Evolutionary conservation across 371 early-diverging fungal genomes (phyloP).

Genomic region (Encephalitozoon romaleae): DNA sequence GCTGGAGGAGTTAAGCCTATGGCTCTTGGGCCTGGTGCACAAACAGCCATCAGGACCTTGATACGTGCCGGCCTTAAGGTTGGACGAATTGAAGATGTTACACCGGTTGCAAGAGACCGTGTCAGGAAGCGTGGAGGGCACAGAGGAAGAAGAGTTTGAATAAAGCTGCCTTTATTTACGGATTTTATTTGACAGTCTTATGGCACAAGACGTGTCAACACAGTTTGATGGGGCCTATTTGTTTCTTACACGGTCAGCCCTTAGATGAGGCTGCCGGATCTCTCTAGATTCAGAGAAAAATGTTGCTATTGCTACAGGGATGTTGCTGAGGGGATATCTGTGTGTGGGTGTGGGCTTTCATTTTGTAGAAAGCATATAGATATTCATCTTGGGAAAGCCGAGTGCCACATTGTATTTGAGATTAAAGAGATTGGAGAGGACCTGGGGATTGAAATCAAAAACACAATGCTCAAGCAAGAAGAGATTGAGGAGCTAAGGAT

Average conservation of each 20-base stretch:
- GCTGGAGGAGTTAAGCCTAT: conserved; percentile 98
- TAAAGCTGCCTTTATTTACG: conserved; percentile 28
- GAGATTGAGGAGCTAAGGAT: not conserved
- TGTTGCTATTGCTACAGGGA: conserved; percentile 43
- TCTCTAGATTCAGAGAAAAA: conserved; percentile 42
- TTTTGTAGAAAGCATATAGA: conserved; percentile 27
- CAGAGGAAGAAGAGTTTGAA: conserved; percentile 98
- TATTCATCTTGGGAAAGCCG: conserved; percentile 22
- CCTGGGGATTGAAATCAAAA: not conserved
- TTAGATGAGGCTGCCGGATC: not conserved
- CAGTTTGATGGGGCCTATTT: not conserved
- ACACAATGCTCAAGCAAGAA: not conserved
- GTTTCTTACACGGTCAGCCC: not conserved
- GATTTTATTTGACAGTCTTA: not conserved
- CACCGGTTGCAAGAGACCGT: conserved; percentile 95
- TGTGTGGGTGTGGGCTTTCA: conserved; percentile 41
- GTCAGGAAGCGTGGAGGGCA: conserved; percentile 99
- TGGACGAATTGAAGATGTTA: conserved; percentile 96
- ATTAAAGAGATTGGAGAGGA: not conserved
- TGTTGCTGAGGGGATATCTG: conserved; percentile 11
- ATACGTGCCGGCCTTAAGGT: conserved; percentile 95
- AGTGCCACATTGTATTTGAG: not conserved
- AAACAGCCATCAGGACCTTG: conserved; percentile 95
- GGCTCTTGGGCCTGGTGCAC: conserved; percentile 98
- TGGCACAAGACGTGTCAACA: not conserved